Evolutionary conservation across 2,329 filamentous ascomycete genomes (phyloP).

Genomic region (Setomelanomma holmii): DNA sequence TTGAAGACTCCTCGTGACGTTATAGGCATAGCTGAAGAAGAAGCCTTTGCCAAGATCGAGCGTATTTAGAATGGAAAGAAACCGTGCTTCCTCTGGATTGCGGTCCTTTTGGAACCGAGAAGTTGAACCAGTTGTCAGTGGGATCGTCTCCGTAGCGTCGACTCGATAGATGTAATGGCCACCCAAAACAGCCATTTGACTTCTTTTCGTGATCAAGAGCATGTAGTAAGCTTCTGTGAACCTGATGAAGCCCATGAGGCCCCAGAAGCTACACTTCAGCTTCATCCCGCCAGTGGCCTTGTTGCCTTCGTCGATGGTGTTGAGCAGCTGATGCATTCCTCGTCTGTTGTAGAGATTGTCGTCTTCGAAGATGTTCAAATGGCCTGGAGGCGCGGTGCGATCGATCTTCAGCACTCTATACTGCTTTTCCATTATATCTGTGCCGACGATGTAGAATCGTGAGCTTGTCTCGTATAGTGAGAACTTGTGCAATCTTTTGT

Average conservation of each 20-base stretch:
- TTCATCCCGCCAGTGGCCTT: conserved; percentile 88
- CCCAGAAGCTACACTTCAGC: conserved; percentile 90
- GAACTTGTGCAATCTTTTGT: conserved; percentile 84
- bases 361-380: conserved; percentile 88
- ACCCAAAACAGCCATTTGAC: conserved; percentile 93
- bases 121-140: conserved; percentile 74
- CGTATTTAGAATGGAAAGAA: conserved; percentile 86
- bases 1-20: conserved; percentile 90
- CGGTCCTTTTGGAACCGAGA: conserved; percentile 77
- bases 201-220: conserved; percentile 94
- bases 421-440: conserved; percentile 85
- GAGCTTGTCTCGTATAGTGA: conserved; percentile 96
- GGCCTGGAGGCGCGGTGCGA: conserved; percentile 78
- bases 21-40: conserved; percentile 98
- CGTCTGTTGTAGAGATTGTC: conserved; percentile 91
- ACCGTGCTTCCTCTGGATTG: conserved; percentile 88
- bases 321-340: conserved; percentile 91
- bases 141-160: conserved; percentile 89
- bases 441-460: conserved; percentile 92
- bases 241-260: conserved; percentile 89
- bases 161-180: conserved; percentile 97
- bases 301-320: conserved; percentile 95
- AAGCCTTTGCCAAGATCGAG: conserved; percentile 90
- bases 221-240: conserved; percentile 98
- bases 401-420: conserved; percentile 96